These are phyloP conservation scores for Goffeauzyma gilvescens DNA, from an alignment of 768 basidiomycete species.

Conservation along the genomic window DNA sequence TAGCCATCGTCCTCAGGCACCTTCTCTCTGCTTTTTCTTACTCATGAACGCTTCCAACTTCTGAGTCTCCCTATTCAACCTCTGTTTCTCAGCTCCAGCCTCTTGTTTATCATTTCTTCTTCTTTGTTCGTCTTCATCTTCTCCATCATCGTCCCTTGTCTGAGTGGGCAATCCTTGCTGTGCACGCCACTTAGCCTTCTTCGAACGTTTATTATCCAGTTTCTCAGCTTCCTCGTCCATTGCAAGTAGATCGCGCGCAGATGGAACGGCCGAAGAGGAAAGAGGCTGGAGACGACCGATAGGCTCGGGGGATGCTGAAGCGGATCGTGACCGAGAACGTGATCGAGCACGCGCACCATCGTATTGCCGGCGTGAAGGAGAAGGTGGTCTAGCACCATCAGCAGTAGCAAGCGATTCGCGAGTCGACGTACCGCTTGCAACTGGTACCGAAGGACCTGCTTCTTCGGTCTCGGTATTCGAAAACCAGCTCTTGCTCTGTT, in stretches of 20 bases:
- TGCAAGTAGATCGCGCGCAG: constrained; percentile 62
- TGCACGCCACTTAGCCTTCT: constrained; percentile 42
- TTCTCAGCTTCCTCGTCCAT: constrained; percentile 51
- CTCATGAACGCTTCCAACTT: constrained; percentile 19
- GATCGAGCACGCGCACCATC: constrained; percentile 6
- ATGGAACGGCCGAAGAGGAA: constrained; percentile 58
- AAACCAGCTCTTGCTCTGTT: constrained; percentile 4
- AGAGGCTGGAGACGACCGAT: constrained; percentile 13
- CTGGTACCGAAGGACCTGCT: neutral
- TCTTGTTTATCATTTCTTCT: constrained; percentile 4
- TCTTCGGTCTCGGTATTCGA: neutral
- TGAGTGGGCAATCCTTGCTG: constrained; percentile 26
- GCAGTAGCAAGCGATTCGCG: too few relatives aligned
- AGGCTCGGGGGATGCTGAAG: constrained; percentile 12
- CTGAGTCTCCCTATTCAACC: constrained; percentile 19
- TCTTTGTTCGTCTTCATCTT: constrained; percentile 13
- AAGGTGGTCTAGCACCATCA: too few relatives aligned
- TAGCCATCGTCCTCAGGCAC: too few relatives aligned
- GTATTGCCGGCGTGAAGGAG: too few relatives aligned
- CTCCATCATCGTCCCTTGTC: constrained; percentile 14
- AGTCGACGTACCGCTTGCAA: too few relatives aligned
- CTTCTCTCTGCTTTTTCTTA: constrained; percentile 9
- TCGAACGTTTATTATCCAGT: constrained; percentile 48
- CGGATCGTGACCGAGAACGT: constrained; percentile 10
- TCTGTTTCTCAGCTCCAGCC: constrained; percentile 15